These are phyloP conservation scores for Murraya koenigii DNA, from an alignment of 345 rosid species.

Conservation along the genomic window DNA sequence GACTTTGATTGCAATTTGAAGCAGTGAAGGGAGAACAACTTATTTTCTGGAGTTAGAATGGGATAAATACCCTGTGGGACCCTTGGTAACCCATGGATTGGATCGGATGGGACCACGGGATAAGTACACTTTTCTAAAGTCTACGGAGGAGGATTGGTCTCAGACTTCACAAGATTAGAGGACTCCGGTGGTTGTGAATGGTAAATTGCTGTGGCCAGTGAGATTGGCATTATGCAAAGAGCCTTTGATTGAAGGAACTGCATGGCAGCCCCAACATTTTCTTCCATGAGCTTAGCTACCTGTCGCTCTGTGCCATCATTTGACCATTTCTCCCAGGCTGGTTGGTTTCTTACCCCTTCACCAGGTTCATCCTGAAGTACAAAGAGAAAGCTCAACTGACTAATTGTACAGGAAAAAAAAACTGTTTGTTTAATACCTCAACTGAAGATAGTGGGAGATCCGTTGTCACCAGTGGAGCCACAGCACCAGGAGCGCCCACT, in stretches of 20 bases:
- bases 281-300: constrained; percentile 98
- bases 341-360: constrained; percentile 79
- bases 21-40: constrained; percentile 15
- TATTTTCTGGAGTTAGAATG: constrained; percentile 23
- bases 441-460: constrained; percentile 89
- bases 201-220: constrained; percentile 89
- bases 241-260: constrained; percentile 97
- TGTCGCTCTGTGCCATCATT: constrained; percentile 91
- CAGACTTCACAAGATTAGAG: constrained; percentile 72
- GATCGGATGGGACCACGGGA: constrained; percentile 9
- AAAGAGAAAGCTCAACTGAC: constrained; percentile 2
- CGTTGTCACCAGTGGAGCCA: constrained; percentile 88
- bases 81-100: no score
- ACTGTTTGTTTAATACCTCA: constrained; percentile 52
- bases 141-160: constrained; percentile 68
- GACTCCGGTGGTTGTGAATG: constrained; percentile 79
- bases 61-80: constrained; percentile 27
- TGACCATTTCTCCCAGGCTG: constrained; percentile 98
- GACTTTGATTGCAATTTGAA: constrained; percentile 66
- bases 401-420: not conserved
- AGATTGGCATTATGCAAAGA: constrained; percentile 98
- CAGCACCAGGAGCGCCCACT: constrained; percentile 97
- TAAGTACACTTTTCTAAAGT: constrained; percentile 26
- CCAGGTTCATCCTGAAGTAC: constrained; percentile 70
- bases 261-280: constrained; percentile 96